phyloP scores from a whole-genome alignment of 139 green algal genomes.

The Chlamydomonas incerta region DNA sequence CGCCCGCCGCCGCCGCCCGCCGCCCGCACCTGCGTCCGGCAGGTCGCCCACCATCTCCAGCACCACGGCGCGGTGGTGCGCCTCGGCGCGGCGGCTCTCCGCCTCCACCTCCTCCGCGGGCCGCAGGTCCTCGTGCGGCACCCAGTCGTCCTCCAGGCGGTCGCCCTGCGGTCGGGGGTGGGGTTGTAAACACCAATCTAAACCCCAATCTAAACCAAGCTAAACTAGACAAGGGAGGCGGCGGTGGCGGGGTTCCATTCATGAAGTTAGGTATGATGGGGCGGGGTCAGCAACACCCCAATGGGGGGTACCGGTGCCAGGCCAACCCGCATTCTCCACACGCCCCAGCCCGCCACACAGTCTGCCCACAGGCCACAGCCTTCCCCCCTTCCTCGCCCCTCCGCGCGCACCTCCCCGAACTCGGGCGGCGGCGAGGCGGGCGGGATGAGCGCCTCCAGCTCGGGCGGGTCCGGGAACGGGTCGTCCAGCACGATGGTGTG shows the following conservation, averaged over 20 bases:
- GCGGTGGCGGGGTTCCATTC: no score
- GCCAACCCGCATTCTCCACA: no score
- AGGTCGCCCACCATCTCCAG: constrained; percentile 97
- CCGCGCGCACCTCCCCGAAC: constrained; percentile 66
- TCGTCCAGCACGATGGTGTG: constrained; percentile 98
- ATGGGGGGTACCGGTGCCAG: no score
- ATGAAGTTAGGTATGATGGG: no score
- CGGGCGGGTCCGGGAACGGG: constrained; percentile 89
- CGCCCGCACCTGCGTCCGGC: constrained; percentile 49
- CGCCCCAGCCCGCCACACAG: no score
- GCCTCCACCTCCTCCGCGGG: constrained; percentile 88
- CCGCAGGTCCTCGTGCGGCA: constrained; percentile 78
- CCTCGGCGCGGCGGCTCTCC: constrained; percentile 80
- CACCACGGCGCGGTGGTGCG: constrained; percentile 89
- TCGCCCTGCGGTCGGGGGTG: constrained; percentile 68
- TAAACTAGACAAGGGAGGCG: no score
- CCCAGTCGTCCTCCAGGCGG: constrained; percentile 97
- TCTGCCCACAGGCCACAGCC: no score
- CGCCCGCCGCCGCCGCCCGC: no score
- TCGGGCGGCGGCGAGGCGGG: constrained; percentile 80
- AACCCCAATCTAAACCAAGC: no score
- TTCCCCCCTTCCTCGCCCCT: no score
- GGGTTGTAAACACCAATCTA: no score
- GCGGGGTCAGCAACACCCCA: no score
- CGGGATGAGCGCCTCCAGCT: constrained; percentile 86